A percentile compares a stretch with the other conserved stretches of the same genome.
phyloP scores from a whole-genome alignment of 257 asterid species.

The Pogostemon cablin region DNA sequence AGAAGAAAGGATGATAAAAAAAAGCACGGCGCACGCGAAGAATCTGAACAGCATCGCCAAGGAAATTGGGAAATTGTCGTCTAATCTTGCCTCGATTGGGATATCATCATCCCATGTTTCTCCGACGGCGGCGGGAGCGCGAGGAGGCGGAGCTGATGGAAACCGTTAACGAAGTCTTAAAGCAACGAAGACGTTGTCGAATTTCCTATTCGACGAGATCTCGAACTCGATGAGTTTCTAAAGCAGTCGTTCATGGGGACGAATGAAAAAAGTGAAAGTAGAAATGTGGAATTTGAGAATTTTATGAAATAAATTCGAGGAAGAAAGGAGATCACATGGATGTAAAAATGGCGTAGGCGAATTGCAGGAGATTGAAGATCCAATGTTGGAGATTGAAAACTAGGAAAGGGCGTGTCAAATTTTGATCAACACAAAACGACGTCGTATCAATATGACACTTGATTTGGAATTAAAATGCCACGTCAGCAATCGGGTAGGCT shows the following conservation, averaged over 20 bases:
- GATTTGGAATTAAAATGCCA: too few relatives aligned
- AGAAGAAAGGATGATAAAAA: slow-evolving; percentile 52
- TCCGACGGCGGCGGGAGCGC: neutral
- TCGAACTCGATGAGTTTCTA: slow-evolving; percentile 46
- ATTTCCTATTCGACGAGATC: slow-evolving; percentile 52
- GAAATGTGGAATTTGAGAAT: slow-evolving; percentile 59
- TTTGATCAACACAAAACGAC: slow-evolving; percentile 55
- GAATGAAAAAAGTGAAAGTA: slow-evolving; percentile 38
- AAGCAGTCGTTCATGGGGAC: slow-evolving; percentile 47
- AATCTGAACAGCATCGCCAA: slow-evolving; percentile 50
- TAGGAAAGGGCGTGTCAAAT: slow-evolving; percentile 72
- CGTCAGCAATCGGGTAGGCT: too few relatives aligned
- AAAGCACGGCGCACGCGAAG: slow-evolving; percentile 41
- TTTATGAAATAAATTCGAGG: slow-evolving; percentile 43
- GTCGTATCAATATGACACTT: too few relatives aligned
- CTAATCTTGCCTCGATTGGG: slow-evolving; percentile 34
- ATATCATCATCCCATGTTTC: slow-evolving; percentile 15
- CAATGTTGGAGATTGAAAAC: slow-evolving; percentile 59
- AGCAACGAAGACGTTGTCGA: slow-evolving; percentile 53
- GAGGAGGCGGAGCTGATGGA: slow-evolving; percentile 54
- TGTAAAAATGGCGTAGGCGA: slow-evolving; percentile 49
- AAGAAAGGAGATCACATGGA: slow-evolving; percentile 54
- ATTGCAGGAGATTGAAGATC: slow-evolving; percentile 64
- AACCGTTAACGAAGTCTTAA: slow-evolving; percentile 54
- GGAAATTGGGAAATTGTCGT: slow-evolving; percentile 54